These are phyloP conservation scores for Raffaelea arxii DNA, from an alignment of 2,329 filamentous ascomycete species.

Conservation along the genomic window DNA sequence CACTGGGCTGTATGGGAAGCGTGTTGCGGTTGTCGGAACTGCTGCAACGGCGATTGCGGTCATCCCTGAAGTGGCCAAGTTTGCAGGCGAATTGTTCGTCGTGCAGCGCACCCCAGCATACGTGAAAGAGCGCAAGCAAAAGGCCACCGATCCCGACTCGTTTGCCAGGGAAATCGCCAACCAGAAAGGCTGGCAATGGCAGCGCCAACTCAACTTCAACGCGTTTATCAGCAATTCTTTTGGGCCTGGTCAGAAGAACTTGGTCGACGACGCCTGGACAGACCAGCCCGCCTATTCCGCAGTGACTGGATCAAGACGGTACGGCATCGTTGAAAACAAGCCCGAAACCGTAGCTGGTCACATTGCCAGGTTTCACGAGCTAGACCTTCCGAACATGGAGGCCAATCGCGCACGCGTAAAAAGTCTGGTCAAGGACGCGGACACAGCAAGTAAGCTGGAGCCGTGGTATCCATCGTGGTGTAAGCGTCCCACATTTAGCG, in stretches of 20 bases:
- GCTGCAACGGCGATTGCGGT: conserved; percentile 38
- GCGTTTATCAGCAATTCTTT: conserved; percentile 22
- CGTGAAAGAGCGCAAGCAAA: conserved; percentile 27
- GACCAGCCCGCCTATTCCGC: conserved; percentile 24
- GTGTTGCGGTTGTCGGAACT: conserved; percentile 39
- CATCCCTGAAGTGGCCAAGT: conserved; percentile 34
- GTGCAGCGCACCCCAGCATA: conserved; percentile 44
- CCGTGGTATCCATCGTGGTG: conserved; percentile 53
- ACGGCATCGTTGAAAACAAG: conserved; percentile 1
- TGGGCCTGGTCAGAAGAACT: conserved; percentile 24
- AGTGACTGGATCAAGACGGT: conserved; percentile 21
- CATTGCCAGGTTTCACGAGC: conserved; percentile 24
- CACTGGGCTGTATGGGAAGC: conserved; percentile 34
- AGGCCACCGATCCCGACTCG: conserved; percentile 28
- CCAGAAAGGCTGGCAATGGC: conserved; percentile 37
- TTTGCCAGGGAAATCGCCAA: conserved; percentile 20
- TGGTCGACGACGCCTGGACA: conserved; percentile 42
- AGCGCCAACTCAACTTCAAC: conserved; percentile 35
- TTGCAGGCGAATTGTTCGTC: conserved; percentile 41
- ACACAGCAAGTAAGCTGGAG: conserved; percentile 42
- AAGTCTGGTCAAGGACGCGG: conserved; percentile 40
- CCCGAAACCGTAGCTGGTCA: conserved; percentile 10
- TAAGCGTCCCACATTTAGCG: conserved; percentile 54
- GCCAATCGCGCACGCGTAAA: conserved; percentile 35
- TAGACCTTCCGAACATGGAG: conserved; percentile 33